Evolutionary conservation across 169 alveolate genomes (phyloP).

Genomic region (Blepharisma undulans): DNA sequence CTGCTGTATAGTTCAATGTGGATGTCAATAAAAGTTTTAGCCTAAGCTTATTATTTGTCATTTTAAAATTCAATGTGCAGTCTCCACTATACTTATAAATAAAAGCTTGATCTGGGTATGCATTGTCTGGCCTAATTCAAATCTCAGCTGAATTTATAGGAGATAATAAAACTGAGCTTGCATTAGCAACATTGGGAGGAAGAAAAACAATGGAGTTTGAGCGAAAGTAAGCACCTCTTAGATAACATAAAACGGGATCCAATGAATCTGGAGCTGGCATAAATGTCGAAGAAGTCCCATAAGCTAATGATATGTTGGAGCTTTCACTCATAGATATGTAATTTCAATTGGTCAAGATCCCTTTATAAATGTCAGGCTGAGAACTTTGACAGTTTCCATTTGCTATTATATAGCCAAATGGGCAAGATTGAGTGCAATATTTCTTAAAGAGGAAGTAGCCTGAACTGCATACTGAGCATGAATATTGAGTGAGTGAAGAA

Average conservation of each 20-base stretch:
- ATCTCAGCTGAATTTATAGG: not conserved
- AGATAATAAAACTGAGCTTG: not conserved
- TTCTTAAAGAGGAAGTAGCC: not conserved
- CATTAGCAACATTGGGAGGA: not conserved
- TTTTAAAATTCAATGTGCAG: too few species aligned
- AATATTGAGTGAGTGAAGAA: not conserved
- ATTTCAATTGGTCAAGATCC: not conserved
- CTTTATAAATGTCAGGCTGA: not conserved
- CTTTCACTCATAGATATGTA: not conserved
- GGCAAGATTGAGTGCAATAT: not conserved
- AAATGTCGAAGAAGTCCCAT: not conserved
- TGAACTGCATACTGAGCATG: not conserved
- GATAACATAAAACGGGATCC: not conserved
- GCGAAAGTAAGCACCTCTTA: not conserved
- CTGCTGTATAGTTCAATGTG: not conserved
- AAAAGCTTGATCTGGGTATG: not conserved
- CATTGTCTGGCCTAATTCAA: not conserved
- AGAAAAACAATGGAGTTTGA: not conserved
- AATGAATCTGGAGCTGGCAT: not conserved
- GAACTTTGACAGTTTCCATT: not conserved
- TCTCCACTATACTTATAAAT: not conserved
- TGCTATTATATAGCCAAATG: not conserved
- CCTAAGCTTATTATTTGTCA: not conserved
- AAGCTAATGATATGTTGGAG: not conserved
- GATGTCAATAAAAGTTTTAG: not conserved